These are phyloP conservation scores for Globisporangium abappressorium DNA, from an alignment of 352 stramenopile species.

Conservation along the genomic window DNA sequence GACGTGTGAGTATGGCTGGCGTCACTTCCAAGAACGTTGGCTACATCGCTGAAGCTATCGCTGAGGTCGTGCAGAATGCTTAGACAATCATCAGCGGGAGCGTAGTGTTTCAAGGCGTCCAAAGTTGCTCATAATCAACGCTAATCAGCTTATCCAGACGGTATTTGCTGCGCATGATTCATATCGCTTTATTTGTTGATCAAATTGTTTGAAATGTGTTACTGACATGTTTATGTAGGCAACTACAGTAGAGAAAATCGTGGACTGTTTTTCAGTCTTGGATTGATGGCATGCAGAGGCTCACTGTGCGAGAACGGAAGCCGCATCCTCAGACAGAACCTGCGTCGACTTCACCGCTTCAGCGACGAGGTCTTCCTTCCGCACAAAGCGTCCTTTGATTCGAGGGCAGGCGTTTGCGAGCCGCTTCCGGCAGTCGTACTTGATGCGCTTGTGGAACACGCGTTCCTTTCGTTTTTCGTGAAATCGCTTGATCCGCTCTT, in stretches of 20 bases:
- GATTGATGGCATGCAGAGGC: not conserved
- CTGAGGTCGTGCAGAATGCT: conserved; percentile 89
- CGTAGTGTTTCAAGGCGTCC: not conserved
- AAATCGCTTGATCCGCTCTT: conserved; percentile 58
- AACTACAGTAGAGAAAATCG: not conserved
- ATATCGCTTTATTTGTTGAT: not conserved
- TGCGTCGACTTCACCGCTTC: not conserved
- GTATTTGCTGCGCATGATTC: conserved; percentile 4
- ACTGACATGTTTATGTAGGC: not conserved
- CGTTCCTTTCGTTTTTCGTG: conserved; percentile 71
- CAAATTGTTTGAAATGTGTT: not conserved
- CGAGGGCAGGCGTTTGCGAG: conserved; percentile 67
- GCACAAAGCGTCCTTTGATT: conserved; percentile 70
- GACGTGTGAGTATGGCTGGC: conserved; percentile 97
- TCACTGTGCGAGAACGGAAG: not conserved
- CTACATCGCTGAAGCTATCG: conserved; percentile 95
- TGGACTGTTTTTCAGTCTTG: not conserved
- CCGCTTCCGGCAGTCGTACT: conserved; percentile 69
- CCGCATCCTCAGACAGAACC: not conserved
- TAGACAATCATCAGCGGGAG: conserved; percentile 27
- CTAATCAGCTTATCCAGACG: conserved; percentile 7
- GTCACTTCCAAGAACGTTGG: conserved; percentile 96
- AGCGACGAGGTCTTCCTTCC: conserved; percentile 19
- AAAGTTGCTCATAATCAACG: conserved; percentile 7
- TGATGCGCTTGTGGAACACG: conserved; percentile 70